Evolutionary conservation across 805 yeast genomes (phyloP), one percentile per base, ranked within the genome.

Genomic region (Scheffersomyces amazonensis): DNA sequence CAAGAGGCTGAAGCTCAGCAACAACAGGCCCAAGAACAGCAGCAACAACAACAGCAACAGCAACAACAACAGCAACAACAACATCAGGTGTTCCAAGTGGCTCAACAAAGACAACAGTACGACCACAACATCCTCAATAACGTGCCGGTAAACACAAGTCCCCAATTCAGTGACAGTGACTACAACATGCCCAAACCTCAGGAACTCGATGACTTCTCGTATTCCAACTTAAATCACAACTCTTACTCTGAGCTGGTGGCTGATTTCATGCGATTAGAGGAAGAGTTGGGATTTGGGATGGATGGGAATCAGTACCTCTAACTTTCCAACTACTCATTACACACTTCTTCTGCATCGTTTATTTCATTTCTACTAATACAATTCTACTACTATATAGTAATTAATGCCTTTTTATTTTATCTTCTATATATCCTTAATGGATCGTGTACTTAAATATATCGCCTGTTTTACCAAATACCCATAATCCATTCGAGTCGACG

Each of bases 131-230:
- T 27, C 30, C 15, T 27, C 30, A 27, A 15, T 27, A 27, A 27
- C 15, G 17, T 27, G 5, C 30, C 30, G n/a, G 30, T 27, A 13
- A 27, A 27, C 42, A 35, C 39, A n/a, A 21, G 31, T 18, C 34
- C 27, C 13, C 39, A 35, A 16, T 11, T 42, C 23, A 50, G 45
- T 36, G 52, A 41, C 24, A 57, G 53, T 46, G 60, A 56, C 45
- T 66, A 65, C 40, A 62, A 59, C 11, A 59, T 66, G 35, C 74
- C 74, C 23, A 68, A 65, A 46, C 75, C 75, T 1, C 73, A 69
- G 42, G 75, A 67, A 36, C 39, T 69, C 11, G 66, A 66, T 25
- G 71, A 69, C 30, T 68, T 69, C 37, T 42, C 62, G 5, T 48
- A 60, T 39, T 37, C 48, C 16, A 40, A 42, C 30, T 20, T 32